phyloP scores from a whole-genome alignment of 768 basidiomycete genomes.

The Lactarius sp. region DNA sequence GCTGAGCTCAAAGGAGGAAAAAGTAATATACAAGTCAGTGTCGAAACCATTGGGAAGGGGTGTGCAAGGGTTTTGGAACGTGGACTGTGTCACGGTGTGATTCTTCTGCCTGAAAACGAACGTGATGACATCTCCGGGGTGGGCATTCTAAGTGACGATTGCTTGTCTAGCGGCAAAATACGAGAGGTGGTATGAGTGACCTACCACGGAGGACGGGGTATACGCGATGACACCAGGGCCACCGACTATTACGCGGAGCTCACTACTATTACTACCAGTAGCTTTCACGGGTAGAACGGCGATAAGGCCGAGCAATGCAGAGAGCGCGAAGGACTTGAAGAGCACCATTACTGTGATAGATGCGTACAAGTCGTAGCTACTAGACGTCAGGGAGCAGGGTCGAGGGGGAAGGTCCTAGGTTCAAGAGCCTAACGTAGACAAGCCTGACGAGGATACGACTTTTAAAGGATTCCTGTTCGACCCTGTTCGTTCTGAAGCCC shows the following conservation, averaged over 20 bases:
- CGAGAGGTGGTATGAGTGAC: constrained; percentile 10
- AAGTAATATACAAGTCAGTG: constrained; percentile 41
- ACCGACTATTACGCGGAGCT: constrained; percentile 45
- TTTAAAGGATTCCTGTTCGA: too few relatives aligned
- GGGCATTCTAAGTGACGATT: constrained; percentile 37
- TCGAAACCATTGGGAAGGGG: constrained; percentile 46
- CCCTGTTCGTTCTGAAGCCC: too few relatives aligned
- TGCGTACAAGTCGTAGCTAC: not conserved
- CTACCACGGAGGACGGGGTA: constrained; percentile 36
- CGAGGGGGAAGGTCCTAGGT: too few relatives aligned
- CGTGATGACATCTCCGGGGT: constrained; percentile 41
- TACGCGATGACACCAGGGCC: constrained; percentile 40
- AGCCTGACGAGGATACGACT: too few relatives aligned
- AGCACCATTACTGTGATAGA: constrained; percentile 8
- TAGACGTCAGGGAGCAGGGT: not conserved
- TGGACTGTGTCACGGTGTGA: constrained; percentile 53
- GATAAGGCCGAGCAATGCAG: constrained; percentile 29
- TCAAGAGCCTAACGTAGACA: too few relatives aligned
- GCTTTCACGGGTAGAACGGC: constrained; percentile 35
- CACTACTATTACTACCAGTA: constrained; percentile 24
- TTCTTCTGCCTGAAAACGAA: constrained; percentile 56
- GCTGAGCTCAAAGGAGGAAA: too few relatives aligned
- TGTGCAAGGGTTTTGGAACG: constrained; percentile 46
- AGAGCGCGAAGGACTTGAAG: constrained; percentile 27
- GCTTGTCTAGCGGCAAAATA: not conserved